phyloP scores from a whole-genome alignment of 2,329 filamentous ascomycete genomes.

The Sporothrix curviconia region DNA sequence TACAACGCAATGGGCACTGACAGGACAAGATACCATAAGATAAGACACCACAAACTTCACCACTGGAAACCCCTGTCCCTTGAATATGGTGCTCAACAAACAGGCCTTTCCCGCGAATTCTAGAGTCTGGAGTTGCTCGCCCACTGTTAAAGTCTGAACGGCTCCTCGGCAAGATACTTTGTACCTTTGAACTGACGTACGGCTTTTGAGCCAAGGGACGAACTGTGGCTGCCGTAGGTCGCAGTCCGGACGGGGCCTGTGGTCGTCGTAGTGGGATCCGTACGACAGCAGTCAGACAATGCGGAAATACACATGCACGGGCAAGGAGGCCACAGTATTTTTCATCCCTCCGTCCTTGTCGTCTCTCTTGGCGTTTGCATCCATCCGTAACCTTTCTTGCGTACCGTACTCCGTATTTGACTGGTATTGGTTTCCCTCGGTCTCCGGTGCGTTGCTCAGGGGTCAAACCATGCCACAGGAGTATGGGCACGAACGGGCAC shows the following conservation, averaged over 20 bases:
- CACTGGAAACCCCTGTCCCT: no score
- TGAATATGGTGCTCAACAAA: no score
- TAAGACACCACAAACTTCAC: no score
- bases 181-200: not conserved
- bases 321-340: not conserved
- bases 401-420: not conserved
- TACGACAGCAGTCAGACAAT: no score
- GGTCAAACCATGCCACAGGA: not conserved
- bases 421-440: not conserved
- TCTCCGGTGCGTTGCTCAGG: not conserved
- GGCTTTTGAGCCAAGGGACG: not conserved
- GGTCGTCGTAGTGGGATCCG: not conserved
- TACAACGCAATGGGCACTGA: not conserved
- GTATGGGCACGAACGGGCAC: not conserved
- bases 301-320: constrained; percentile 7
- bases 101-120: no score
- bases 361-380: not conserved
- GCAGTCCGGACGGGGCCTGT: not conserved
- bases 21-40: no score
- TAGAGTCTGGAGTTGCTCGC: no score
- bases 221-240: not conserved
- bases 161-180: no score
- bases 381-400: not conserved
- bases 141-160: no score
- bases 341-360: not conserved